Evolutionary conservation across 345 rosid genomes (phyloP), one percentile per base, ranked within the genome.

Genomic region (Microcos paniculata): DNA sequence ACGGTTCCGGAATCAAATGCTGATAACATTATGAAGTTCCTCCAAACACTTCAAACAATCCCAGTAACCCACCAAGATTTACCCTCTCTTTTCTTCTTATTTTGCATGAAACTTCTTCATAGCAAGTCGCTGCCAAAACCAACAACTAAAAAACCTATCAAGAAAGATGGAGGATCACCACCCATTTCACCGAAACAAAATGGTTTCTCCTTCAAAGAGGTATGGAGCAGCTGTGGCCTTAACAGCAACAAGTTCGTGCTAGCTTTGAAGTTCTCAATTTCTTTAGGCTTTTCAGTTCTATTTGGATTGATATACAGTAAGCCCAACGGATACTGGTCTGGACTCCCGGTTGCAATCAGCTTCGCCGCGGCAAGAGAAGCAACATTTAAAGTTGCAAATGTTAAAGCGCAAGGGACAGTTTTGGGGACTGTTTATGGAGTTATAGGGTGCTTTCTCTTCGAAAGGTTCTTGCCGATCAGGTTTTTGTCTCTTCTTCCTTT

Each of bases 351-450:
- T 19, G 97, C 98, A 2, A 73, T 93, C 78, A 89, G 93, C 77
- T 56, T 91, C 0, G 92, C 91, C 1, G 75, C 89, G 0, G 82
- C 85, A 2, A 87, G 99, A 71, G 96, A 95, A 79, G 88, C 98
- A 0, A 90, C 98, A 62, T 95, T 93, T 75, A 89, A 82, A 79
- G 87, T 87, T 61, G 88, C 98, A 4, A 95, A 95, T 45, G 80
- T 89, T 26, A 95, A 87, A 82, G 94, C 96, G 12, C 99, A 93
- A 81, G 99, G 99, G 72, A 91, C 99, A 18, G 99, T 93, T 19
- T 71, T 95, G 24, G 99, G 98, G 53, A 88, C 96, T 1, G 93
- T 93, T 0, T 95, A 95, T 45, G 99, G 98, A 62, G 98, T 93
- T 30, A 26, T 93, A 64, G 97, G 96, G 2, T 90, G 91, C 76